Conservation (phyloP, 2,329 filamentous ascomycete species). For the Paramyrothecium sp. region DNA sequence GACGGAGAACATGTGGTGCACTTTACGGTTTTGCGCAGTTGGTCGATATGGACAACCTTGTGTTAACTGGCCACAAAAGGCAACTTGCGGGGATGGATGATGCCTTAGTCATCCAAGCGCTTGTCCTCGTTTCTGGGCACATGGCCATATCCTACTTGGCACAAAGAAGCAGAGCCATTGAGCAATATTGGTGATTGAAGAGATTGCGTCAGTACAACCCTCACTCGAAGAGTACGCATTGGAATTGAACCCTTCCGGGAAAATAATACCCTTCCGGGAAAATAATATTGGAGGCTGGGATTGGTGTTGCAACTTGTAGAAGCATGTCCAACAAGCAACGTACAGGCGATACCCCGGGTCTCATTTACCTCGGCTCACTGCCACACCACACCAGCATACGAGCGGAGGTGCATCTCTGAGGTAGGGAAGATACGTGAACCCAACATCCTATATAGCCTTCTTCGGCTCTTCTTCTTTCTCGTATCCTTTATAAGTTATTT, state of each 20-base stretch:
- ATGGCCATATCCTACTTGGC: background rate
- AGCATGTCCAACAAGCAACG: too few species aligned
- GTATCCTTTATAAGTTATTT: background rate
- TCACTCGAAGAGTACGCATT: too few species aligned
- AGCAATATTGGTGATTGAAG: too few species aligned
- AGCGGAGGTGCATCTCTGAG: background rate
- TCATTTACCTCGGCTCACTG: background rate
- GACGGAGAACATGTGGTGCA: constrained; percentile 2
- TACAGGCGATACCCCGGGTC: too few species aligned
- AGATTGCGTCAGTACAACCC: too few species aligned
- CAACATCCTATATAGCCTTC: background rate
- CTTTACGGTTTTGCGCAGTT: constrained; percentile 24
- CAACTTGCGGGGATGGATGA: constrained; percentile 4
- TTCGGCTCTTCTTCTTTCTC: background rate
- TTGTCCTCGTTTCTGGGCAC: background rate
- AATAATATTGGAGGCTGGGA: too few species aligned
- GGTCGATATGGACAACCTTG: constrained; percentile 17
- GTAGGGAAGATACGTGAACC: too few species aligned
- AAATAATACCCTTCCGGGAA: too few species aligned
- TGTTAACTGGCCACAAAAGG: background rate
- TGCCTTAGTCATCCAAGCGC: constrained; percentile 14
- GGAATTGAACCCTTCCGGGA: too few species aligned
- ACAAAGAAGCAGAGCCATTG: too few species aligned
- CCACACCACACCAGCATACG: background rate
- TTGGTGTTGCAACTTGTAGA: too few species aligned